Percentiles rank a stretch among this genome's conserved stretches.
These are phyloP conservation scores for Chrysoporthe deuterocubensis DNA, from an alignment of 2,329 filamentous ascomycete genomes.

Conservation along the genomic window DNA sequence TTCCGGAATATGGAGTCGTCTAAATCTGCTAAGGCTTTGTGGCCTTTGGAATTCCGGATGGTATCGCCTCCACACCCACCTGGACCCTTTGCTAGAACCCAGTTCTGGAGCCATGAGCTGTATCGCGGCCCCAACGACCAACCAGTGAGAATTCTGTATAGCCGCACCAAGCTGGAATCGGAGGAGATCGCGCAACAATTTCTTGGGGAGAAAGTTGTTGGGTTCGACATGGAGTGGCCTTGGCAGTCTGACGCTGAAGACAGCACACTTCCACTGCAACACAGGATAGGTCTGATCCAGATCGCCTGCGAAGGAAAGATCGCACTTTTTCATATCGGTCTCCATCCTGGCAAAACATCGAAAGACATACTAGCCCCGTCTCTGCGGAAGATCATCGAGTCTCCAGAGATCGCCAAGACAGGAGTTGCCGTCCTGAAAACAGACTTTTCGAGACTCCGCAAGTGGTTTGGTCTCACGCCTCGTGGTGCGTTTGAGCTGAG, in stretches of 20 bases:
- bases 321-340: slow-evolving; percentile 79
- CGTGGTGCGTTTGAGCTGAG: slow-evolving; percentile 79
- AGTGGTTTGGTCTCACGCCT: slow-evolving; percentile 65
- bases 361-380: slow-evolving; percentile 69
- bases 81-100: not conserved
- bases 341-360: slow-evolving; percentile 49
- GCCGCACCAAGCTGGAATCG: slow-evolving; percentile 67
- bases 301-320: slow-evolving; percentile 77
- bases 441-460: slow-evolving; percentile 70
- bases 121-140: slow-evolving; percentile 59
- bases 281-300: slow-evolving; percentile 81
- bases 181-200: slow-evolving; percentile 73
- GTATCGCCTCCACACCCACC: not conserved
- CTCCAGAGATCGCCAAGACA: slow-evolving; percentile 69
- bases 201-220: slow-evolving; percentile 70
- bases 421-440: slow-evolving; percentile 73
- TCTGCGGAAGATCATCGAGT: slow-evolving; percentile 74
- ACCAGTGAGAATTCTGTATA: slow-evolving; percentile 77
- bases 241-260: slow-evolving; percentile 44
- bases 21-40: slow-evolving; percentile 21
- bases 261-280: slow-evolving; percentile 55
- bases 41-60: slow-evolving; percentile 33
- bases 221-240: slow-evolving; percentile 90
- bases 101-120: slow-evolving; percentile 69
- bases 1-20: not conserved